Evolutionary conservation across 805 yeast genomes (phyloP).

Genomic region (Wickerhamomyces chaumierensis): DNA sequence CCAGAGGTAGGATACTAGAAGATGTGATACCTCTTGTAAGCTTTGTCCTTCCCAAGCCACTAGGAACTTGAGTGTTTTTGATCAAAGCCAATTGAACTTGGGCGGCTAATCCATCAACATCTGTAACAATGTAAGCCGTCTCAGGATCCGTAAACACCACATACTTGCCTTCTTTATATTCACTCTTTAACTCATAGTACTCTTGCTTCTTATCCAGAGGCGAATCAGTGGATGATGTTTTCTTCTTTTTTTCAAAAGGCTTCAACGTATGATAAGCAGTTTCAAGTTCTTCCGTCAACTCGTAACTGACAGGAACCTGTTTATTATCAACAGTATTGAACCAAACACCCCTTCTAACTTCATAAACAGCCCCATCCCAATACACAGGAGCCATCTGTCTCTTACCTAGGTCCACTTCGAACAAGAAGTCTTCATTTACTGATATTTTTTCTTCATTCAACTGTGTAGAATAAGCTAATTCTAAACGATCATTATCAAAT

Average conservation of each 20-base stretch:
- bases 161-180: slow-evolving; percentile 23
- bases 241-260: slow-evolving; percentile 20
- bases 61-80: slow-evolving; percentile 14
- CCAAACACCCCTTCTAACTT: slow-evolving; percentile 82
- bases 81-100: slow-evolving; percentile 23
- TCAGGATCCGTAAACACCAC: slow-evolving; percentile 29
- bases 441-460: slow-evolving; percentile 23
- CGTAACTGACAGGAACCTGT: slow-evolving; percentile 41
- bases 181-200: slow-evolving; percentile 5
- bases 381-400: slow-evolving; percentile 57
- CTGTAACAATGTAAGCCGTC: slow-evolving; percentile 37
- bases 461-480: slow-evolving; percentile 22
- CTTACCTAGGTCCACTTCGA: slow-evolving; percentile 51
- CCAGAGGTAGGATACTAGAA: neutral
- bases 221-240: slow-evolving; percentile 4
- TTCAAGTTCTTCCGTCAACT: slow-evolving; percentile 50
- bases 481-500: slow-evolving; percentile 53
- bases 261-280: slow-evolving; percentile 31
- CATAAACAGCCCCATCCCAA: slow-evolving; percentile 84
- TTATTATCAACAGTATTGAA: slow-evolving; percentile 32
- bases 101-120: slow-evolving; percentile 10
- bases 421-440: slow-evolving; percentile 75
- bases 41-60: slow-evolving; percentile 28
- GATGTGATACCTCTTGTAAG: slow-evolving; percentile 25
- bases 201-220: slow-evolving; percentile 5